Conservation (phyloP, 2,329 filamentous ascomycete genomes). For the Stachybotrys echinatus region DNA sequence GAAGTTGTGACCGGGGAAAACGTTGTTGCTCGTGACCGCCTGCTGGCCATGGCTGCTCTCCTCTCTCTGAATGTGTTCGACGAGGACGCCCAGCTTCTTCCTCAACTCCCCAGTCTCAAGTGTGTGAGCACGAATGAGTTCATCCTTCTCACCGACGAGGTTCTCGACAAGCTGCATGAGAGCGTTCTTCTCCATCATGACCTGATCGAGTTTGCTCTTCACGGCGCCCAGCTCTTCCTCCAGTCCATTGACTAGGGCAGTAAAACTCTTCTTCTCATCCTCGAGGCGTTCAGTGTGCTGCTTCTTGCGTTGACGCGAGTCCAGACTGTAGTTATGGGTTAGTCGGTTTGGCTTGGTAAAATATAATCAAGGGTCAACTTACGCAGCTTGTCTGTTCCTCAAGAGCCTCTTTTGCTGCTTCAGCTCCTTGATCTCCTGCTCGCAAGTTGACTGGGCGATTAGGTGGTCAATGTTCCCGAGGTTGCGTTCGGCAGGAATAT, state of each 20-base stretch:
- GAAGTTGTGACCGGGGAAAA: slow-evolving; percentile 62
- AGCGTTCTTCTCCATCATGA: slow-evolving; percentile 68
- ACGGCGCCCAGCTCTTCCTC: slow-evolving; percentile 71
- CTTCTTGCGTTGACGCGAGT: slow-evolving; percentile 97
- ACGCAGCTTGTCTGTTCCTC: slow-evolving; percentile 95
- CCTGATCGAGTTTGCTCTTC: slow-evolving; percentile 64
- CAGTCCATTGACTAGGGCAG: slow-evolving; percentile 67
- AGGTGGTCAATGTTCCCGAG: slow-evolving; percentile 91
- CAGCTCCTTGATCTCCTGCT: slow-evolving; percentile 93
- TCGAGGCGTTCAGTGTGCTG: slow-evolving; percentile 95
- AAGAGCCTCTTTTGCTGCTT: slow-evolving; percentile 97
- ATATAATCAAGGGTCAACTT: slow-evolving; percentile 32
- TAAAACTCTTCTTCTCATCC: slow-evolving; percentile 92
- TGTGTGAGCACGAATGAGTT: slow-evolving; percentile 82
- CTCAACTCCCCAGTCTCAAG: slow-evolving; percentile 86
- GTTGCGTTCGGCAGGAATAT: slow-evolving; percentile 91
- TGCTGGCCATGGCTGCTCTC: slow-evolving; percentile 50
- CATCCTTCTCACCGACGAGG: slow-evolving; percentile 82
- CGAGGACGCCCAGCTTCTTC: slow-evolving; percentile 84
- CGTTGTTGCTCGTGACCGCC: slow-evolving; percentile 43
- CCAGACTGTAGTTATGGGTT: slow-evolving; percentile 76
- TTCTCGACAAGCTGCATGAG: slow-evolving; percentile 70
- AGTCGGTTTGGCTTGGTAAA: no score
- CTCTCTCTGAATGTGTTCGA: slow-evolving; percentile 64
- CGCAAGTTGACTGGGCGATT: slow-evolving; percentile 81